Percentiles rank a stretch among this genome's conserved stretches.
Evolutionary conservation across 768 basidiomycete species (phyloP).

Genomic region (Leccinellum rugosiceps): DNA sequence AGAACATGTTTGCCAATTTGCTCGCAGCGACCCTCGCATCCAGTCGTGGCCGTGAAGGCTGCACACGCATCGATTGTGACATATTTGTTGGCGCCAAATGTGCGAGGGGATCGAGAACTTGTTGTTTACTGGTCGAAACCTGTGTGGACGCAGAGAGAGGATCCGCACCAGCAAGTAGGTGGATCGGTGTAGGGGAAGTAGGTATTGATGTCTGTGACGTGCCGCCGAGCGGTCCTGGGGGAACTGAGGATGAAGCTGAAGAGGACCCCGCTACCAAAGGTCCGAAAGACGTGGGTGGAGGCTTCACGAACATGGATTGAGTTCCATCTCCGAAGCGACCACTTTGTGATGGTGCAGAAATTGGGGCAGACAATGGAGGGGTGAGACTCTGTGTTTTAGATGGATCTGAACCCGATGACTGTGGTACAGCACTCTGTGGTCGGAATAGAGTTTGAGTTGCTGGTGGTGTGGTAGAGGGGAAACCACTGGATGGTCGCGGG

Average conservation of each 20-base stretch:
- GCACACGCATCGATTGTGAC: constrained; percentile 71
- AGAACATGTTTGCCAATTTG: constrained; percentile 90
- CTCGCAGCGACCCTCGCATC: constrained; percentile 86
- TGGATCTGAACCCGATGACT: constrained; percentile 55
- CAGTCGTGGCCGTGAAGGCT: constrained; percentile 67
- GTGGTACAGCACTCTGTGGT: constrained; percentile 37
- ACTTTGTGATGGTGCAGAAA: constrained; percentile 52
- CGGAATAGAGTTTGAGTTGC: constrained; percentile 23
- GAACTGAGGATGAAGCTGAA: constrained; percentile 31
- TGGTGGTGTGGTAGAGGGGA: constrained; percentile 16
- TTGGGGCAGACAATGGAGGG: constrained; percentile 28
- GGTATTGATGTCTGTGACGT: constrained; percentile 6
- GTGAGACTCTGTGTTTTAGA: constrained; percentile 32
- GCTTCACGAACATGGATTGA: constrained; percentile 75
- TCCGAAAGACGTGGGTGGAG: constrained; percentile 37
- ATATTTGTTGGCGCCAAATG: constrained; percentile 58
- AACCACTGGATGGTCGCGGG: constrained; percentile 18
- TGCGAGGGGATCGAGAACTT: constrained; percentile 60
- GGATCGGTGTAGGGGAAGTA: constrained; percentile 6
- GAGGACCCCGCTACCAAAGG: constrained; percentile 35
- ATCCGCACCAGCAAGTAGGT: constrained; percentile 17
- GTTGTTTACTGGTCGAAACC: constrained; percentile 22
- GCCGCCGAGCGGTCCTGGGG: constrained; percentile 21
- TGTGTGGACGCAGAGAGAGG: constrained; percentile 12
- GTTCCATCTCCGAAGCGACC: constrained; percentile 72